Base-by-base conservation (phyloP, 106 monocot genomes). In the Allium fistulosum region DNA sequence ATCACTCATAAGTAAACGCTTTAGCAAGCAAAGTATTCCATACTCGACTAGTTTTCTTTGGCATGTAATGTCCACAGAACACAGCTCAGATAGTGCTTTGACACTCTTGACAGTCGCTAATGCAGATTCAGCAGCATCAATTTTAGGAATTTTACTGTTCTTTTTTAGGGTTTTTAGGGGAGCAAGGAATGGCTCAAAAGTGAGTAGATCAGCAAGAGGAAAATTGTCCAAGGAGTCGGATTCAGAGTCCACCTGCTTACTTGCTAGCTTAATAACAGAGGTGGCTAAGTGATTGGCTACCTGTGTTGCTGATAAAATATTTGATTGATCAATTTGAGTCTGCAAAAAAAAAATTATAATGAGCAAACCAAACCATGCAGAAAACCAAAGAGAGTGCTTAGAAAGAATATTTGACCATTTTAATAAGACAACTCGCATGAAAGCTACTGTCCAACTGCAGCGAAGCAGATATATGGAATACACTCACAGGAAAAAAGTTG, bases 81-180 rank as follows among this genome's bases (percentile, higher is more conserved):
- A 93, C 65, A 99, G 71, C 63, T 99, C 99, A 46, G 93, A 77
- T 5, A 99, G 74, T 64, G 90, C 87, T 81, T 99, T 99, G 59
- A 99, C 79, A 37, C 83, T 87, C 72, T 93, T 93, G 11, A 99
- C 75, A n/a, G 90, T 93, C 61, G 86, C 82, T 26, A 85, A 63
- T 48, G 99, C 99, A 74, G 90, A 90, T 78, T 99, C 99, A 69
- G 99, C 93, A 65, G 90, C 84, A 77, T 83, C 81, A 79, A 87
- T 58, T 69, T 93, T 93, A 13, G 71, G 77, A 47, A 72, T 66
- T 22, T 22, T 22, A 72, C 77, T 93, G 65, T 75, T 80, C 75
- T 86, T 84, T 10, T 82, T 92, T 58, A 81, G 49, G 66, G 71
- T 90, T 73, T 85, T 99, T 2, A 74, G 61, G 60, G 71, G 16